These are phyloP conservation scores for Vigna hirtella DNA, from an alignment of 306 rosid species.

Conservation along the genomic window DNA sequence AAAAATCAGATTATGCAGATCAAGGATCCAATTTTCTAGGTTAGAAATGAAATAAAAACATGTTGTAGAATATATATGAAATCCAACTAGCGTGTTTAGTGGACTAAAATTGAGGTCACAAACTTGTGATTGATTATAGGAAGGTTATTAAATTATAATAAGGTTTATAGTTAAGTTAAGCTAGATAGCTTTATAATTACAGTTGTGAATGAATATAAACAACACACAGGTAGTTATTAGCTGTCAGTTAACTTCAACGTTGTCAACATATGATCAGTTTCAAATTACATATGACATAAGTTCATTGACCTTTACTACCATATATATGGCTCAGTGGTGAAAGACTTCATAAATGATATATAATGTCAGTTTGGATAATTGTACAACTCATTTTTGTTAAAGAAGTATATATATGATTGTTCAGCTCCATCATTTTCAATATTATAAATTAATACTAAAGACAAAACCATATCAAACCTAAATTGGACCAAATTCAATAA, in stretches of 20 bases:
- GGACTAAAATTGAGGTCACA: conserved; percentile 38
- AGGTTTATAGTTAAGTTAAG: conserved; percentile 10
- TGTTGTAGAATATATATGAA: conserved; percentile 6
- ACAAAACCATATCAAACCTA: conserved; percentile 25
- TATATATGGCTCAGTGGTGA: not conserved
- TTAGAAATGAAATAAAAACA: conserved; percentile 10
- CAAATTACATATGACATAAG: conserved; percentile 9
- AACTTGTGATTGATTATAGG: conserved; percentile 36
- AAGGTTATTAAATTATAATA: not conserved
- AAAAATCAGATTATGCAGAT: conserved; percentile 34
- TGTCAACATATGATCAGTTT: not conserved
- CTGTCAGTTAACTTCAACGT: conserved; percentile 42
- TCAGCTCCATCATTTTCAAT: conserved; percentile 33
- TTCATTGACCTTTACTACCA: conserved; percentile 19
- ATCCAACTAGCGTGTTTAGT: conserved; percentile 47
- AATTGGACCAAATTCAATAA: conserved; percentile 7
- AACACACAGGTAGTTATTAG: conserved; percentile 26
- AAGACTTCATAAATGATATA: conserved; percentile 26
- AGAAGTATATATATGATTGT: conserved; percentile 11
- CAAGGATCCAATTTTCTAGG: conserved; percentile 46
- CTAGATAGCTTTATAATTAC: conserved; percentile 32
- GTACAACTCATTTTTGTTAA: conserved; percentile 42
- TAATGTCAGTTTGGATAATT: conserved; percentile 10
- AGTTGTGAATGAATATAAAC: conserved; percentile 5
- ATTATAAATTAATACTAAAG: conserved; percentile 3